Evolutionary conservation across 2,329 filamentous ascomycete genomes (phyloP).

Genomic region (Trichoderma oligosporum): DNA sequence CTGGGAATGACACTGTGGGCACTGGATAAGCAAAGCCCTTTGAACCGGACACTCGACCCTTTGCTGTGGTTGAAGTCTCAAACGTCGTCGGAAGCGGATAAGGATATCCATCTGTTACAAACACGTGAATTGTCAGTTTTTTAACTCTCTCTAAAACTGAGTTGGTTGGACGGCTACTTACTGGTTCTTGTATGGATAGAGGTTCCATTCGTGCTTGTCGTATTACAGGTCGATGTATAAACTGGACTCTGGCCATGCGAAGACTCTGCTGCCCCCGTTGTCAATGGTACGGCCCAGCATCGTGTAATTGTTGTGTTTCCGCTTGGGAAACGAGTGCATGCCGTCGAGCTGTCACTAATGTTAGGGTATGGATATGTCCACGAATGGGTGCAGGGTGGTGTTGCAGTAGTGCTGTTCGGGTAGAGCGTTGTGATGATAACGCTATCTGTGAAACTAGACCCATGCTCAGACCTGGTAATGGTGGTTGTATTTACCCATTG

Average conservation of each 20-base stretch:
- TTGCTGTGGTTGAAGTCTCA: conserved; percentile 22
- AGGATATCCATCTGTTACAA: background rate
- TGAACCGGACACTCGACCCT: conserved; percentile 6
- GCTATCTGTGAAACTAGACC: background rate
- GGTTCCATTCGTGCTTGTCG: conserved; percentile 22
- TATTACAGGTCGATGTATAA: conserved; percentile 24
- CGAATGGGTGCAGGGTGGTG: conserved; percentile 19
- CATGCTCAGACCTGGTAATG: background rate
- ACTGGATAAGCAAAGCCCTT: conserved; percentile 19
- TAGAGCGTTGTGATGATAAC: conserved; percentile 6
- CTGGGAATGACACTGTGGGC: conserved; percentile 22
- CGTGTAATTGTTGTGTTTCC: conserved; percentile 9
- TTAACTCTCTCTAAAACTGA: background rate
- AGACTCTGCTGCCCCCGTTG: conserved; percentile 5
- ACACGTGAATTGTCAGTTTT: background rate
- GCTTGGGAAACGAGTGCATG: conserved; percentile 2
- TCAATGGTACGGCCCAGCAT: conserved; percentile 12
- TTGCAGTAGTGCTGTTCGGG: conserved; percentile 14
- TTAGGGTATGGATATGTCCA: conserved; percentile 17
- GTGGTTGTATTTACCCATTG: background rate
- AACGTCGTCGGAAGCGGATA: conserved; percentile 22
- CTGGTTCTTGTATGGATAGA: background rate
- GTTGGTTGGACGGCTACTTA: background rate
- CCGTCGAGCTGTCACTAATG: conserved; percentile 7
- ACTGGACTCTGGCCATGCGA: background rate